These are phyloP conservation scores for Rhodotorula glutinis DNA, from an alignment of 1,284 basidiomycete genomes.

Conservation along the genomic window DNA sequence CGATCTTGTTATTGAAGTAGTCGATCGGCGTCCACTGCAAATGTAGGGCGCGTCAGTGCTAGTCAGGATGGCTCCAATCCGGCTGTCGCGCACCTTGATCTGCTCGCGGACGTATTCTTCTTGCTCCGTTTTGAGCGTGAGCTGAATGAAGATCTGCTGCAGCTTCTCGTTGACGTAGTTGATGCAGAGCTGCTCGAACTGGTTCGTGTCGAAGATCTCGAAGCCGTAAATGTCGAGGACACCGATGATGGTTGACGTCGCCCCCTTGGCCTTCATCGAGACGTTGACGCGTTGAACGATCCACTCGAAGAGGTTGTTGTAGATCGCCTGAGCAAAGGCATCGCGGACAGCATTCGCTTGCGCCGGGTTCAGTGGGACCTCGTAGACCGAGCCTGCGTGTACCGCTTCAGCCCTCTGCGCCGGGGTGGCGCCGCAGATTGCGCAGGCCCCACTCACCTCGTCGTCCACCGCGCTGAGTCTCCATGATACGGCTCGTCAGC, in stretches of 20 bases:
- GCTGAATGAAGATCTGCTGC: slow-evolving; percentile 93
- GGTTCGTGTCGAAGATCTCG: slow-evolving; percentile 98
- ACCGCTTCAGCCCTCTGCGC: not conserved
- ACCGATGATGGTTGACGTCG: slow-evolving; percentile 82
- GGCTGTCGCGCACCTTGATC: slow-evolving; percentile 61
- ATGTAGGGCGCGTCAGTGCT: not conserved
- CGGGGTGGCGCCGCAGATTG: not conserved
- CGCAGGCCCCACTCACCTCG: slow-evolving; percentile 57
- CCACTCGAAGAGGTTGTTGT: slow-evolving; percentile 99
- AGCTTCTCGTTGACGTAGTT: slow-evolving; percentile 99
- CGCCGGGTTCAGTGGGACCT: slow-evolving; percentile 90
- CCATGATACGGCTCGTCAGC: slow-evolving; percentile 79
- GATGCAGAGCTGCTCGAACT: slow-evolving; percentile 98
- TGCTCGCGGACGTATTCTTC: slow-evolving; percentile 98
- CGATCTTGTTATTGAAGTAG: slow-evolving; percentile 88
- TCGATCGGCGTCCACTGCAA: slow-evolving; percentile 90
- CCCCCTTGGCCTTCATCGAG: slow-evolving; percentile 83
- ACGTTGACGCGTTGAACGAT: slow-evolving; percentile 94
- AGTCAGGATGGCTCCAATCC: not conserved
- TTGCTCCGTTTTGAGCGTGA: slow-evolving; percentile 98
- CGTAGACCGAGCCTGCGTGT: slow-evolving; percentile 72
- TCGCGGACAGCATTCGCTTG: slow-evolving; percentile 87
- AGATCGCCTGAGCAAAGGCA: slow-evolving; percentile 92
- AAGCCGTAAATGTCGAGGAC: slow-evolving; percentile 98
- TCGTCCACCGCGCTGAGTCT: slow-evolving; percentile 83